These are phyloP conservation scores for Cyclotella sp. DNA, from an alignment of 108 stramenopile genomes.

Conservation along the genomic window DNA sequence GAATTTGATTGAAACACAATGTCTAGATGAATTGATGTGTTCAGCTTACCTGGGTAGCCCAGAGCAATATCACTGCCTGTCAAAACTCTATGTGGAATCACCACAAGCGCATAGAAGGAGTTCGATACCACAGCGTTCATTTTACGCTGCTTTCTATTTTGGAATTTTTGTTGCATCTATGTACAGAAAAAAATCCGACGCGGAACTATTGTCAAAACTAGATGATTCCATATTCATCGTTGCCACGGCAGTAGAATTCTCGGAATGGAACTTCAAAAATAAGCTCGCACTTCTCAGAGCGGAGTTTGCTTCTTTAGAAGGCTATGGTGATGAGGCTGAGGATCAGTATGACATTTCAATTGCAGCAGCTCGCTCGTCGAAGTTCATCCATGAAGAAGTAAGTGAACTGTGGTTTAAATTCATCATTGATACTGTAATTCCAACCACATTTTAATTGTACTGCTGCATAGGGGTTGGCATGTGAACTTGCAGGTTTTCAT, in stretches of 20 bases:
- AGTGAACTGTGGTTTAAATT: background rate
- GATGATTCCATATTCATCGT: conserved; percentile 14
- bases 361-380: conserved; percentile 8
- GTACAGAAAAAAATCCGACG: background rate
- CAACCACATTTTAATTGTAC: background rate
- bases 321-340: conserved; percentile 17
- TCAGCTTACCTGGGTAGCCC: conserved; percentile 19
- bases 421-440: background rate
- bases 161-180: background rate
- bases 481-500: conserved; percentile 28
- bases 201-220: background rate
- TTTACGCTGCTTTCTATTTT: background rate
- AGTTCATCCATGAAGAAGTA: conserved; percentile 34
- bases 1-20: background rate
- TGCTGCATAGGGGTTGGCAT: conserved; percentile 17
- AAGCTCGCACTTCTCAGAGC: conserved; percentile 34
- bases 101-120: background rate
- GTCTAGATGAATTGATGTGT: background rate
- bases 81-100: background rate
- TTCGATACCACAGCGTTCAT: background rate
- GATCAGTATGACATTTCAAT: conserved; percentile 26
- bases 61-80: conserved; percentile 2
- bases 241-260: conserved; percentile 6
- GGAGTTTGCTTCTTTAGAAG: conserved; percentile 19
- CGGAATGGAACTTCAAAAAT: conserved; percentile 33